These are phyloP conservation scores for Hypoxylon sp. DNA, from an alignment of 2,329 filamentous ascomycete species.

Conservation along the genomic window DNA sequence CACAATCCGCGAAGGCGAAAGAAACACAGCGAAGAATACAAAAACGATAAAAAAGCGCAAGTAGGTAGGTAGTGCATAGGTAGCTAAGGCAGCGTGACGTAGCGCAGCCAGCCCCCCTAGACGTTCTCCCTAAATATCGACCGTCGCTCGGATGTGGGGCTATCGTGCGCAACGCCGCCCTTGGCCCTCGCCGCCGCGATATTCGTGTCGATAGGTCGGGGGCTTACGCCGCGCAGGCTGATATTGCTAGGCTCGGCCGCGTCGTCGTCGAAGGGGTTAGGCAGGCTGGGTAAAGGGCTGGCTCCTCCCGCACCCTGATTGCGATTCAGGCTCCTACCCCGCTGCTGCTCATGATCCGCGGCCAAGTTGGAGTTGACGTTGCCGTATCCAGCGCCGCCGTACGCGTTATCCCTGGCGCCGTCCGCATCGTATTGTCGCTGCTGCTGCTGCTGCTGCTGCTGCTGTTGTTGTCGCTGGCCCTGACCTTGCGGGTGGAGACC, in stretches of 20 bases:
- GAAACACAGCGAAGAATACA: conserved; percentile 1
- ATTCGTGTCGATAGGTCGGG: conserved; percentile 70
- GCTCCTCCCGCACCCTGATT: conserved; percentile 51
- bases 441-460: conserved; percentile 64
- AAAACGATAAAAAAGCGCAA: too few relatives aligned
- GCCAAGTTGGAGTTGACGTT: conserved; percentile 42
- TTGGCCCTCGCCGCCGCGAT: conserved; percentile 18
- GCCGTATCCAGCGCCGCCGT: conserved; percentile 70
- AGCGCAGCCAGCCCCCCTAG: conserved; percentile 21
- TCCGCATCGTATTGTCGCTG: conserved; percentile 64
- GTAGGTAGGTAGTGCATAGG: too few relatives aligned
- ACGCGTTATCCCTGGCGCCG: conserved; percentile 21
- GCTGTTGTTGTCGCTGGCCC: conserved; percentile 49
- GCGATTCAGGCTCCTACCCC: conserved; percentile 56
- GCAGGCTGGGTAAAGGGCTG: conserved; percentile 30
- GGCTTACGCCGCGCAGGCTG: conserved; percentile 75
- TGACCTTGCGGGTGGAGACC: conserved; percentile 52
- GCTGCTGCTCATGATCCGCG: conserved; percentile 38
- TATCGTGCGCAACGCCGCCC: conserved; percentile 32
- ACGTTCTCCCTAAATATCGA: conserved; percentile 45
- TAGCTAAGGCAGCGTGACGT: neutral
- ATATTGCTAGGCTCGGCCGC: conserved; percentile 68
- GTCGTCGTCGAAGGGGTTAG: conserved; percentile 76
- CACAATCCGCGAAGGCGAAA: too few relatives aligned
- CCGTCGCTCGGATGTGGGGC: conserved; percentile 44